Percentiles rank a stretch among this genome's conserved stretches.
Evolutionary conservation across 331 rosid genomes (phyloP).

Genomic region (Quercus tomentella): DNA sequence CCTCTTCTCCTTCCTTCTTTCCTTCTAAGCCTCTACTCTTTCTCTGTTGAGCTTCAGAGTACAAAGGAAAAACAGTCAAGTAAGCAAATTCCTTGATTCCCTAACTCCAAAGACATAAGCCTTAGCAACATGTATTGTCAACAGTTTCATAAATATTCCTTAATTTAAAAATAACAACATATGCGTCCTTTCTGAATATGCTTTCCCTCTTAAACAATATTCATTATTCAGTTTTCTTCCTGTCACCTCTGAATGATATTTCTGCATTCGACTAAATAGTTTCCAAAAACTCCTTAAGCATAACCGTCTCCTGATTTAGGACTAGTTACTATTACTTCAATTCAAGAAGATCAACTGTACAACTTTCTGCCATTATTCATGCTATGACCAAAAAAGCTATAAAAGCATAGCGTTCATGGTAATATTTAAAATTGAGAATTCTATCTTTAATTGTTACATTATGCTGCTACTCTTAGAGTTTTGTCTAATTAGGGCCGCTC

Average conservation of each 20-base stretch:
- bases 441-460: background rate
- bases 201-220: too few species aligned
- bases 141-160: background rate
- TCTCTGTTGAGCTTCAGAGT: conserved; percentile 5
- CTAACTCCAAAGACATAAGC: too few species aligned
- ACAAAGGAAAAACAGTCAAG: background rate
- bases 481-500: too few species aligned
- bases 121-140: background rate
- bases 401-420: background rate
- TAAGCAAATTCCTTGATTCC: too few species aligned
- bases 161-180: too few species aligned
- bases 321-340: background rate
- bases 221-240: too few species aligned
- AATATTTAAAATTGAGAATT: background rate
- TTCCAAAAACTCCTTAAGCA: background rate
- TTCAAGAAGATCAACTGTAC: background rate
- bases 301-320: background rate
- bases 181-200: too few species aligned
- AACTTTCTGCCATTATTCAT: background rate
- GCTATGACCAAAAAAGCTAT: background rate
- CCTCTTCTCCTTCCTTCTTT: background rate
- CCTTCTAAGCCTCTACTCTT: background rate
- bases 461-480: too few species aligned
- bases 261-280: background rate
- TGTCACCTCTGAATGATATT: too few species aligned